Percentiles rank a stretch among this genome's conserved stretches.
phyloP scores from a whole-genome alignment of 176 grass and related monocot species.

The Eragrostis curvula region DNA sequence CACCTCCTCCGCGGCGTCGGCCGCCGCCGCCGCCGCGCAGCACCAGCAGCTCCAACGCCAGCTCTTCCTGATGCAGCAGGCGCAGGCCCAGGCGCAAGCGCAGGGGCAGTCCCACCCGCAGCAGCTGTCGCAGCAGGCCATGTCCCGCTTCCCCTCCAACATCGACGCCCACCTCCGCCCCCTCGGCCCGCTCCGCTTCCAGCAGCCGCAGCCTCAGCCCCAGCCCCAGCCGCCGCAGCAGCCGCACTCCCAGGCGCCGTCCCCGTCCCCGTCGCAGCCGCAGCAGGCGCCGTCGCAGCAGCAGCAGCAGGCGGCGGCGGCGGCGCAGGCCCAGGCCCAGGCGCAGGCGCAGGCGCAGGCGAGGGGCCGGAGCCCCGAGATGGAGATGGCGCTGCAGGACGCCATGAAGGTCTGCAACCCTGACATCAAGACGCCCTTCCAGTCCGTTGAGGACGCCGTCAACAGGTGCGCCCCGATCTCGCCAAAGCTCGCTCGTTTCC shows the following conservation, averaged over 20 bases:
- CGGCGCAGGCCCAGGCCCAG: not conserved
- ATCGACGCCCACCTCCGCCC: conserved; percentile 98
- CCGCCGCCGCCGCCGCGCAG: conserved; percentile 57
- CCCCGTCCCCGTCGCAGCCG: conserved; percentile 29
- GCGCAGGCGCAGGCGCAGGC: conserved; percentile 14
- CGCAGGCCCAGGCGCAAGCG: conserved; percentile 50
- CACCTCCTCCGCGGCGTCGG: conserved; percentile 22
- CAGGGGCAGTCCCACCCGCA: conserved; percentile 54
- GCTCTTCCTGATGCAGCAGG: conserved; percentile 75
- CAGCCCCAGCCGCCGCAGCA: conserved; percentile 38
- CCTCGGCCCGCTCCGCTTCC: conserved; percentile 73
- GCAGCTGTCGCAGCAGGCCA: conserved; percentile 82
- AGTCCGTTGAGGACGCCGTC: conserved; percentile 90
- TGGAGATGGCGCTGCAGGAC: conserved; percentile 98
- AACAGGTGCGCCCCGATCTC: conserved; percentile 59
- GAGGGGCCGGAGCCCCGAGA: conserved; percentile 66
- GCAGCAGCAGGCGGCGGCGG: conserved; percentile 40
- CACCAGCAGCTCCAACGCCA: conserved; percentile 77
- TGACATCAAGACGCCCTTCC: conserved; percentile 80
- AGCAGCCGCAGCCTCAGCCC: conserved; percentile 46
- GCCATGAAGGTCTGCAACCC: conserved; percentile 91
- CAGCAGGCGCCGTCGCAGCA: conserved; percentile 40
- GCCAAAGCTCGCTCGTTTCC: conserved; percentile 4
- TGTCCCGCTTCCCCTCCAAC: conserved; percentile 96
- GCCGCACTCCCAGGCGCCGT: conserved; percentile 30